phyloP scores from a whole-genome alignment of 2,329 filamentous ascomycete species.

The Fusarium sp. region DNA sequence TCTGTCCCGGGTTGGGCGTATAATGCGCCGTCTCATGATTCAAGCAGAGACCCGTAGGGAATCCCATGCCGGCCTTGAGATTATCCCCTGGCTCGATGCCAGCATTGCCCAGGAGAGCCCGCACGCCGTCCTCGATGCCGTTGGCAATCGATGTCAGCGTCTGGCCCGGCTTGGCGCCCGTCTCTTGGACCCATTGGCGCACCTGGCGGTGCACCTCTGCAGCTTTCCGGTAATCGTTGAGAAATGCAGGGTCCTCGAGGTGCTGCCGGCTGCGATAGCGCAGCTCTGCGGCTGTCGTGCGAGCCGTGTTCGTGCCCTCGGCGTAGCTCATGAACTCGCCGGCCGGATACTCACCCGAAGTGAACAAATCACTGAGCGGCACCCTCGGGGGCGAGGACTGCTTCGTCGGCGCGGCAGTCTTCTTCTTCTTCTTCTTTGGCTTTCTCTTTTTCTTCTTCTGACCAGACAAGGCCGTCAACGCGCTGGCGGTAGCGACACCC shows the following conservation, averaged over 20 bases:
- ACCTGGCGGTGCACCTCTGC: slow-evolving; percentile 88
- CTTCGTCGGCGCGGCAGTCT: slow-evolving; percentile 26
- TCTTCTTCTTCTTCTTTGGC: slow-evolving; percentile 50
- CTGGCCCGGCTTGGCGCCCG: slow-evolving; percentile 81
- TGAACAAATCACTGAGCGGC: slow-evolving; percentile 51
- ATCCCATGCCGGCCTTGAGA: slow-evolving; percentile 83
- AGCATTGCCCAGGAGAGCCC: slow-evolving; percentile 80
- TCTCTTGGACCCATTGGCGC: slow-evolving; percentile 83
- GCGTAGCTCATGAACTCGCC: slow-evolving; percentile 51
- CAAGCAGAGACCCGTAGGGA: slow-evolving; percentile 85
- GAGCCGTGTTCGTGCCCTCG: slow-evolving; percentile 37
- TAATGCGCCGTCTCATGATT: slow-evolving; percentile 88
- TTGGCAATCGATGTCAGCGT: slow-evolving; percentile 83
- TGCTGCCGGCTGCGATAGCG: slow-evolving; percentile 44
- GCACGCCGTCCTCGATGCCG: slow-evolving; percentile 85
- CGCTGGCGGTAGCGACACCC: slow-evolving; percentile 38
- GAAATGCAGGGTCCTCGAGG: slow-evolving; percentile 64
- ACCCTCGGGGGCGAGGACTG: slow-evolving; percentile 56
- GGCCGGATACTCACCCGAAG: slow-evolving; percentile 46
- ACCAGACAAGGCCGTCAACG: slow-evolving; percentile 32
- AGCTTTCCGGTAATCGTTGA: slow-evolving; percentile 83
- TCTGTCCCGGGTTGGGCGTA: slow-evolving; percentile 86
- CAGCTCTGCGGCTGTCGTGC: slow-evolving; percentile 46
- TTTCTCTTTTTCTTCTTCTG: slow-evolving; percentile 50
- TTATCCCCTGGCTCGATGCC: slow-evolving; percentile 83